Percentiles rank a stretch among this genome's conserved stretches.
These are phyloP conservation scores for Eragrostis nindensis DNA, from an alignment of 176 grass and related monocot genomes.

Conservation along the genomic window DNA sequence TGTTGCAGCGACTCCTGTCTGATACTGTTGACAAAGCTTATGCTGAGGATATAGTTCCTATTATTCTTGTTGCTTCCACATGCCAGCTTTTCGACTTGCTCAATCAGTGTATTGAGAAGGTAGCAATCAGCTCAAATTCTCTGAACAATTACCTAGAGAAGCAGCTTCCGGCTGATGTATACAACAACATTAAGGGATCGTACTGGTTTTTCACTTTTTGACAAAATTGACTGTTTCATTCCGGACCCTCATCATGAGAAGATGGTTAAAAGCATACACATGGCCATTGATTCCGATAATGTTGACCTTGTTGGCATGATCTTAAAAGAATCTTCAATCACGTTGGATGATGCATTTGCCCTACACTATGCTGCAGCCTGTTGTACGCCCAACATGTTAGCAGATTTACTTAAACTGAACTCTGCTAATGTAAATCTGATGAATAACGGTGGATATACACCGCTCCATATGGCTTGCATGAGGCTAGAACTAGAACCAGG, in stretches of 20 bases:
- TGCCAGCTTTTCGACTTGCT: conserved; percentile 53
- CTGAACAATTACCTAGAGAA: conserved; percentile 59
- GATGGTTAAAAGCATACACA: conserved; percentile 54
- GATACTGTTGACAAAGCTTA: conserved; percentile 46
- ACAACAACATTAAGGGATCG: conserved; percentile 26
- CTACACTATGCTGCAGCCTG: conserved; percentile 70
- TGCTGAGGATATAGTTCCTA: conserved; percentile 57
- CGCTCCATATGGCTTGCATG: conserved; percentile 68
- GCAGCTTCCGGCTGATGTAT: conserved; percentile 43
- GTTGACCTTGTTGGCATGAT: conserved; percentile 48
- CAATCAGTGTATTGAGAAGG: conserved; percentile 31
- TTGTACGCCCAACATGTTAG: conserved; percentile 52
- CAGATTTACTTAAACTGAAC: conserved; percentile 48
- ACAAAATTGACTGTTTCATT: conserved; percentile 9
- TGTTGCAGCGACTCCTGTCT: conserved; percentile 59
- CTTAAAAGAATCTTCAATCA: conserved; percentile 41
- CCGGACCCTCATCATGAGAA: conserved; percentile 41
- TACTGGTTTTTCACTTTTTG: background rate
- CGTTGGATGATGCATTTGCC: conserved; percentile 55
- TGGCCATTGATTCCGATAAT: conserved; percentile 56
- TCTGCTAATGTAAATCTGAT: conserved; percentile 47
- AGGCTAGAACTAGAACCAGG: conserved; percentile 56
- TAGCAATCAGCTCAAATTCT: conserved; percentile 43
- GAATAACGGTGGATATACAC: conserved; percentile 54
- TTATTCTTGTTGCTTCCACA: conserved; percentile 48